A percentile compares a stretch with the other conserved stretches of the same genome.
Conservation (phyloP, 805 yeast genomes). For the Cyberlindnera galapagoensis region DNA sequence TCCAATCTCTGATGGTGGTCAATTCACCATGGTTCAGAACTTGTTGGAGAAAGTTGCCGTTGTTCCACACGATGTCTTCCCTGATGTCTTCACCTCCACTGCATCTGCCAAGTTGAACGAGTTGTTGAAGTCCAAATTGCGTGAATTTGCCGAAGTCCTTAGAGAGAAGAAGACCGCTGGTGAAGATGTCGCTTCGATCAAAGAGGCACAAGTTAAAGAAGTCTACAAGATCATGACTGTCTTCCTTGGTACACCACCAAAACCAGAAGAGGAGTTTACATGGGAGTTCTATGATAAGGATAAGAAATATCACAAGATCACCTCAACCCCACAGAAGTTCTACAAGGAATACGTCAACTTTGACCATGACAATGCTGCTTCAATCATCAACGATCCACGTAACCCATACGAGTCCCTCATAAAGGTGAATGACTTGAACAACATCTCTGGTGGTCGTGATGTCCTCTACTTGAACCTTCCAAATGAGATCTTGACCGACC, state of each 20-base stretch:
- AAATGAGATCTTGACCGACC: slow-evolving; percentile 47
- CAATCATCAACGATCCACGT: slow-evolving; percentile 79
- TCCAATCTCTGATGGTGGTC: slow-evolving; percentile 83
- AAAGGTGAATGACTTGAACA: slow-evolving; percentile 69
- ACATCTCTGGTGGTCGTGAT: slow-evolving; percentile 61
- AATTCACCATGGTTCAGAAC: slow-evolving; percentile 77
- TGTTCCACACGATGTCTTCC: slow-evolving; percentile 68
- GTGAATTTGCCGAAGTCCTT: slow-evolving; percentile 71
- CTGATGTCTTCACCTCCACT: slow-evolving; percentile 58
- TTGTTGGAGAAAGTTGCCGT: slow-evolving; percentile 74
- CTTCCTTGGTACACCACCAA: slow-evolving; percentile 75
- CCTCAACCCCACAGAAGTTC: slow-evolving; percentile 61
- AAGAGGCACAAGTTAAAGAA: slow-evolving; percentile 48
- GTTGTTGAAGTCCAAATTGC: slow-evolving; percentile 58
- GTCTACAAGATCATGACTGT: slow-evolving; percentile 60
- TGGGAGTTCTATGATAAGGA: slow-evolving; percentile 80
- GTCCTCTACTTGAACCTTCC: slow-evolving; percentile 68
- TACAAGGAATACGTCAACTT: slow-evolving; percentile 46
- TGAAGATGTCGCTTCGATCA: slow-evolving; percentile 25
- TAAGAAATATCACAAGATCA: slow-evolving; percentile 40
- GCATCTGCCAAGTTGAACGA: slow-evolving; percentile 46
- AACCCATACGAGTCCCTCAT: slow-evolving; percentile 57
- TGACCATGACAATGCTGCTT: slow-evolving; percentile 47
- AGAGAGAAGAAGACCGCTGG: slow-evolving; percentile 29
- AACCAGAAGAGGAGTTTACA: slow-evolving; percentile 54